Base-by-base conservation (phyloP, 164 flowering plant species). In the Litsea cubeba region DNA sequence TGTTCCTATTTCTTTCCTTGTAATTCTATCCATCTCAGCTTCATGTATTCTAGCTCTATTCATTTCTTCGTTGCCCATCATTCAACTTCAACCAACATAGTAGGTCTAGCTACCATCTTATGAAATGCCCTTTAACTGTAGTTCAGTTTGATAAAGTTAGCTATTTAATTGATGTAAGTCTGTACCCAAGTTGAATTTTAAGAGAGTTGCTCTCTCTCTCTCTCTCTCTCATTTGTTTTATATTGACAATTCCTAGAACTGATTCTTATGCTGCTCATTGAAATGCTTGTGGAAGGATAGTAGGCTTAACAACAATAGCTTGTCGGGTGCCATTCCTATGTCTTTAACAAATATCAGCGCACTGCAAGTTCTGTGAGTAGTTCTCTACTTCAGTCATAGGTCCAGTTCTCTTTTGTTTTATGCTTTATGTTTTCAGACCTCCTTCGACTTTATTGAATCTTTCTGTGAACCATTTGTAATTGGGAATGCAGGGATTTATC, bases 271-370 rank as follows among this genome's bases (percentile, higher is more conserved):
- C 23, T 40, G 25, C 75, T 65, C 69, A 22, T 75, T 77, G 69
- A 35, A 64, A 67, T 80, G 65, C 76, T 35, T 82, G 75, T 83
- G 84, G 66, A 83, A 83, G 84, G 78, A 85, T 81, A 89, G 93
- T 62, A 89, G 93, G 82, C 91, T 89, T 60, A 89, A 89, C 81
- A 88, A 90, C 78, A 90, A 90, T 81, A 87, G 81, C 77, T 70
- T 90, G 80, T 50, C 85, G 1, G 91, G 90, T n/a, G 20, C 24
- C 17, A 88, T 90, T 70, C 94, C 91, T 12, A 62, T 79, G 83
- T 79, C 87, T 32, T 77, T 90, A 78, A 88, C 91, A n/a, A 83
- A 75, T 70, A 78, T 86, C 66, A 62, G 82, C 5, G 50, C 94
- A 14, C 81, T 90, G 58, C 85, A 86, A 87, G 90, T 90, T 58